These are phyloP conservation scores for Venturia aucupariae DNA, from an alignment of 2,329 filamentous ascomycete genomes.

Conservation along the genomic window DNA sequence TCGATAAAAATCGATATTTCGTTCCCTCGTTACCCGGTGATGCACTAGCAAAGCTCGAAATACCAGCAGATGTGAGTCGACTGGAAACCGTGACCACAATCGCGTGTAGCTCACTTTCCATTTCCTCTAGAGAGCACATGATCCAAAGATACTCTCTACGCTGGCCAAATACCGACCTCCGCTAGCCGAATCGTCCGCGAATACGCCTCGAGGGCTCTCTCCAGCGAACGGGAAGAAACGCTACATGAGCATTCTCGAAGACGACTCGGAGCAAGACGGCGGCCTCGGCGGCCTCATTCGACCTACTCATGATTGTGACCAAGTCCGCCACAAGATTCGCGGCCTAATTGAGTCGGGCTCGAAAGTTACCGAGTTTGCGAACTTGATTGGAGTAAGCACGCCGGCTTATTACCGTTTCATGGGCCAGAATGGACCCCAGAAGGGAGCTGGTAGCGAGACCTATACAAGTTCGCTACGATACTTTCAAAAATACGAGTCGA, in stretches of 20 bases:
- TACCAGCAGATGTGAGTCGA: conserved; percentile 8
- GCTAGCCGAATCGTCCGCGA: background rate
- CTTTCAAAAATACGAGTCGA: conserved; percentile 42
- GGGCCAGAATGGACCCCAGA: conserved; percentile 35
- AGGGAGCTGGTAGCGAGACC: conserved; percentile 23
- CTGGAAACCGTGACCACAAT: background rate
- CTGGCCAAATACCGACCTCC: conserved; percentile 10
- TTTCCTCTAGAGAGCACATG: conserved; percentile 4
- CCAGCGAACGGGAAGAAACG: conserved; percentile 5
- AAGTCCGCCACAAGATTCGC: conserved; percentile 33
- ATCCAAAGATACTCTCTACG: conserved; percentile 9
- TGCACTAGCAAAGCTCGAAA: conserved; percentile 5
- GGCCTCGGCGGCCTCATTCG: background rate
- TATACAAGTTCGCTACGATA: conserved; percentile 26
- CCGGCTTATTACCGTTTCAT: conserved; percentile 37
- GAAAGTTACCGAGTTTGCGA: conserved; percentile 36
- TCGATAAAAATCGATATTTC: background rate
- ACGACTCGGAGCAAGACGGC: background rate
- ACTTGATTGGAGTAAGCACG: conserved; percentile 25
- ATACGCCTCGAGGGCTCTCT: background rate
- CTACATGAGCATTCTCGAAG: background rate
- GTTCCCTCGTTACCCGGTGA: conserved; percentile 9
- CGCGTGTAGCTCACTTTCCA: background rate
- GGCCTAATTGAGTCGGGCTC: conserved; percentile 35
- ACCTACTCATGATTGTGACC: conserved; percentile 7